Evolutionary conservation across 2,329 filamentous ascomycete species (phyloP), one percentile per base, ranked within the genome.

Genomic region (Polytolypa hystricis): DNA sequence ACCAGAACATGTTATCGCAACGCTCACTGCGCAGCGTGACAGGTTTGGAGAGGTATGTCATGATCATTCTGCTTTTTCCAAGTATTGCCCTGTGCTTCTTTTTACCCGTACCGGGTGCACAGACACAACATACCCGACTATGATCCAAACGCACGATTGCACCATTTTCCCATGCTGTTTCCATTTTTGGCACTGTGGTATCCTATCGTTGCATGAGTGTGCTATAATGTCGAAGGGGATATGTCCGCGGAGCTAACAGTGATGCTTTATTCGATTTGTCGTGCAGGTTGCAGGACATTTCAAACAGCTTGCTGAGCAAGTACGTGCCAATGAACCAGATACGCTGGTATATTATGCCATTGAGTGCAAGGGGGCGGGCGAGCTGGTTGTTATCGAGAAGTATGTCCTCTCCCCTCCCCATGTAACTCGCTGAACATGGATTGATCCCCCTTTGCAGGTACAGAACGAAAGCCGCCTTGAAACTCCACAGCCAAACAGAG

Each of bases 301-400:
- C 16, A 42, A 45, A 6, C 47, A 53, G 19, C 37, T 52, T 14
- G 48, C 47, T 18, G 44, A 51, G 28, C 47, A 55, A 11, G 54
- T 58, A 15, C 48, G 55, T 32, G 49, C 46, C 20, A 45, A 54
- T 11, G 56, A 59, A 28, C 53, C 56, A 5, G 48, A 48, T 14
- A 53, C 52, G 6, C 38, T 58, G 9, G 33, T 52, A 19, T 58
- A 57, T 42, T 57, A 56, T 26, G 47, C 49, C 10, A 47, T 54
- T 9, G 35, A 41, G 6, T 43, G 50, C 10, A 42, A 47, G 17
- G 50, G 49, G 10, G 51, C 50, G 25, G 48, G 53, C 10, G 54
- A 56, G 32, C 48, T 59, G 30, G 46, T 57, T 17, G 47, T 54
- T 10, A 47, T 58, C n/a, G 55, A 58, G 30, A 51, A 52, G 55